Base-by-base conservation (phyloP, 352 stramenopile genomes). In the Phytophthora kernoviae region DNA sequence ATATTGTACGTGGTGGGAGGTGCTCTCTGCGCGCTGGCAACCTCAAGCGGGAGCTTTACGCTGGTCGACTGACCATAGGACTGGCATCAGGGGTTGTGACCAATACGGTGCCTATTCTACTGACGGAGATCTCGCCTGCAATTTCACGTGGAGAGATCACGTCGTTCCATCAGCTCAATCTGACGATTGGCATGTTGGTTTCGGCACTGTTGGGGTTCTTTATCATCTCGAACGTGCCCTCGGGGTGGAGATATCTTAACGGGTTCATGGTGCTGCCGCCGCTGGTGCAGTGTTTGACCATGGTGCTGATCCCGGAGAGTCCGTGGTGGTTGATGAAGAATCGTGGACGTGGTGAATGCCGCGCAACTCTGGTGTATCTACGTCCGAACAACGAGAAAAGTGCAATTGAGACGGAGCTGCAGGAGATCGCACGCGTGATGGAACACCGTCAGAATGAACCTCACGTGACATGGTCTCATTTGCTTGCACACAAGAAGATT, bases 321-420 rank as follows among this genome's bases (percentile, higher is more conserved):
- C 89, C 89, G 21, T 93, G 83, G 69, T 97, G 90, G 90, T 70
- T 96, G 7, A 88, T 96, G 70, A 91, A 87, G 58, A 77, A 84
- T 39, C 75, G 77, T 15, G 75, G 84, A 37, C 62, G 74, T 65
- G 59, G 74, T 30, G 72, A 79, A 2, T 75, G 62, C 15, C 66
- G 66, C 12, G 66, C 56, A 5, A 64, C 43, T 41, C 51, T 89
- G 17, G 33, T 77, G 41, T 87, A 70, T 48, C 32, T 90, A 37
- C 83, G 81, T 6, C 56, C 66, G 34, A 48, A 21, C 10, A 45
- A 48, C 27, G 52, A 74, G 22, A 70, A 69, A 3, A 62, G 73
- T 24, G 68, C 65, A 5, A 73, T 92, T 46, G 80, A 94, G 30
- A 62, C 68, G 6, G 84, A 94, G 55, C 47, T 92, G 22, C 63